Conservation (phyloP, 2,329 filamentous ascomycete genomes). For the Mollisia scopiformis region DNA sequence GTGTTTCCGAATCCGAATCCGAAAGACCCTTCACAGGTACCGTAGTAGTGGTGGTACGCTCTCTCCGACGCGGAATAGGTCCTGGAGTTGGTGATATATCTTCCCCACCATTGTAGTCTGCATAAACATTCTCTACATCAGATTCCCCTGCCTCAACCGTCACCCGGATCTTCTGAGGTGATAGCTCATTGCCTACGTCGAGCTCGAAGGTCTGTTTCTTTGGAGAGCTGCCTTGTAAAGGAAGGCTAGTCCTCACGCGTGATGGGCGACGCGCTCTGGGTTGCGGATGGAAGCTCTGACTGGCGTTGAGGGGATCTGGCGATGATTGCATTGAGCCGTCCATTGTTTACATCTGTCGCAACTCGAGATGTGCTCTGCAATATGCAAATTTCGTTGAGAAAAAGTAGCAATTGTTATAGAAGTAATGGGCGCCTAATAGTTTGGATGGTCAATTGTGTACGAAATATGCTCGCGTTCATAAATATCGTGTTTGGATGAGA, state of each 20-base stretch:
- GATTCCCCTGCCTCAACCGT: constrained; percentile 38
- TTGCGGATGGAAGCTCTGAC: constrained; percentile 30
- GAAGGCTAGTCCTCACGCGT: constrained; percentile 26
- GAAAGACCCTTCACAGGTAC: constrained; percentile 37
- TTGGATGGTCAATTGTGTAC: constrained; percentile 12
- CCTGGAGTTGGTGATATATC: constrained; percentile 26
- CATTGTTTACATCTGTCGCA: constrained; percentile 24
- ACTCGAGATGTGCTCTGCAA: constrained; percentile 2
- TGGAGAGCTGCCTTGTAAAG: constrained; percentile 33
- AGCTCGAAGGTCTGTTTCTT: constrained; percentile 39
- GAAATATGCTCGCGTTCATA: constrained; percentile 16
- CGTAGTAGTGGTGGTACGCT: constrained; percentile 36
- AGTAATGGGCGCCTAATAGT: constrained; percentile 4
- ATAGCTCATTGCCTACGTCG: constrained; percentile 37
- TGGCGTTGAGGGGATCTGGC: constrained; percentile 39
- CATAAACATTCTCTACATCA: constrained; percentile 28
- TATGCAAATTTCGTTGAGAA: not conserved
- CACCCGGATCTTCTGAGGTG: constrained; percentile 38
- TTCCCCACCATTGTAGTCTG: constrained; percentile 15
- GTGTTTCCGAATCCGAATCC: constrained; percentile 33
- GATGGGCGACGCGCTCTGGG: constrained; percentile 27
- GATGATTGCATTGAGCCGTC: constrained; percentile 33
- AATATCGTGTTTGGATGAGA: constrained; percentile 7
- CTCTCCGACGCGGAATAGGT: constrained; percentile 24
- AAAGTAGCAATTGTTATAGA: not conserved